Percentiles rank a stretch among this genome's conserved stretches.
Evolutionary conservation across 1,139 yeast genomes (phyloP).

Genomic region (Protomyces gravidus): DNA sequence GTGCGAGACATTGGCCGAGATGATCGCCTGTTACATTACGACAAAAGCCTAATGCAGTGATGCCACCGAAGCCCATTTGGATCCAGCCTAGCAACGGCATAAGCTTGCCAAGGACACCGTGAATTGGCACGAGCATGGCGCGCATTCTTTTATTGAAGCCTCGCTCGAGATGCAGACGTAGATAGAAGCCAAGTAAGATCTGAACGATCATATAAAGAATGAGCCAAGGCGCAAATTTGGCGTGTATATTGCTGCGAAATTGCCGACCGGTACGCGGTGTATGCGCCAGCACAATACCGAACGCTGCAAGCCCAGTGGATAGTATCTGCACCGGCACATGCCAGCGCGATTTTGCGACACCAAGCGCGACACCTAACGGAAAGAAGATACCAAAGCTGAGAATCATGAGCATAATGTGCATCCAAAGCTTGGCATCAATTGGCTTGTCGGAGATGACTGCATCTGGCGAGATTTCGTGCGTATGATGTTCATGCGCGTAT

Average conservation of each 20-base stretch:
- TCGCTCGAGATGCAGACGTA: constrained; percentile 39
- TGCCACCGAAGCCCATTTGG: constrained; percentile 72
- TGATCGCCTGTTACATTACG: constrained; percentile 50
- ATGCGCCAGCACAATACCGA: constrained; percentile 45
- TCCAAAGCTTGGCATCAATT: constrained; percentile 38
- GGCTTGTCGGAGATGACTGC: constrained; percentile 35
- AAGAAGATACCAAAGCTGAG: constrained; percentile 45
- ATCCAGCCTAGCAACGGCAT: constrained; percentile 54
- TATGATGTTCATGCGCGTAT: constrained; percentile 34
- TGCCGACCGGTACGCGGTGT: constrained; percentile 42
- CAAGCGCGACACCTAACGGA: constrained; percentile 45
- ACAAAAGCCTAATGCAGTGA: constrained; percentile 79
- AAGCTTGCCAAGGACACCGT: constrained; percentile 40
- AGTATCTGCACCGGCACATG: constrained; percentile 44
- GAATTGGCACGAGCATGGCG: constrained; percentile 38
- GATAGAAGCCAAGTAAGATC: constrained; percentile 40
- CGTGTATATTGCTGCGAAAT: constrained; percentile 41
- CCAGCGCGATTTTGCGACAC: constrained; percentile 42
- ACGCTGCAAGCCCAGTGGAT: constrained; percentile 41
- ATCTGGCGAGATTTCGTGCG: constrained; percentile 35
- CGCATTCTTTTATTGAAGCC: constrained; percentile 37
- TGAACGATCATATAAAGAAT: constrained; percentile 38
- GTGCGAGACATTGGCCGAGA: constrained; percentile 93
- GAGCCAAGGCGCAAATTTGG: constrained; percentile 40
- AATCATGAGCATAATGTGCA: constrained; percentile 42